phyloP scores from a whole-genome alignment of 495 filamentous ascomycete genomes.

The Neurospora sp. region DNA sequence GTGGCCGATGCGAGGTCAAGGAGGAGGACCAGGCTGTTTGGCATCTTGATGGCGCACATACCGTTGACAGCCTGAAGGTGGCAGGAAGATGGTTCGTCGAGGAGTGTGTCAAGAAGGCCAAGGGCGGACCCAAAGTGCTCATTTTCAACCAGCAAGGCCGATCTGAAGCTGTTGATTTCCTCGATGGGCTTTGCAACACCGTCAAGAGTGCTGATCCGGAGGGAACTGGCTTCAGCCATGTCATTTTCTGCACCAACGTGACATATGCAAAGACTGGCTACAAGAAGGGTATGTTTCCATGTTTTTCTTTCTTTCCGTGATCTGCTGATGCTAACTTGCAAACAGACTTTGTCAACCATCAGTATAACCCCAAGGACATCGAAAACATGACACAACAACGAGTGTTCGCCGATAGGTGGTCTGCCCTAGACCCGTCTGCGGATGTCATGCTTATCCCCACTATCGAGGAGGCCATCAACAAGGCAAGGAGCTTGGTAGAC shows the following conservation, averaged over 20 bases:
- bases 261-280: slow-evolving; percentile 65
- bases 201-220: slow-evolving; percentile 31
- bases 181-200: slow-evolving; percentile 51
- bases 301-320: background rate
- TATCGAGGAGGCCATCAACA: slow-evolving; percentile 77
- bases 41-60: slow-evolving; percentile 92
- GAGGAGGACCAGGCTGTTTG: slow-evolving; percentile 57
- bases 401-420: slow-evolving; percentile 64
- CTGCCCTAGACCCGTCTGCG: slow-evolving; percentile 47
- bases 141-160: slow-evolving; percentile 96
- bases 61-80: slow-evolving; percentile 71
- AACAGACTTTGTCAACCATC: slow-evolving; percentile 64
- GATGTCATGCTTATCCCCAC: slow-evolving; percentile 58
- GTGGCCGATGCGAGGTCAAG: slow-evolving; percentile 76
- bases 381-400: slow-evolving; percentile 63
- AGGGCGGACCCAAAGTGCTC: slow-evolving; percentile 46
- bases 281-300: slow-evolving; percentile 31
- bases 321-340: slow-evolving; percentile 16
- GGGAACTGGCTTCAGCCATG: slow-evolving; percentile 58
- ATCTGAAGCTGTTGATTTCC: slow-evolving; percentile 60
- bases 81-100: slow-evolving; percentile 69
- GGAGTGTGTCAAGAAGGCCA: slow-evolving; percentile 28
- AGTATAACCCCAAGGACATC: slow-evolving; percentile 56
- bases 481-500: slow-evolving; percentile 43
- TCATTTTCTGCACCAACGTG: slow-evolving; percentile 81